Base-by-base conservation (phyloP, 176 grass and related monocot genomes). In the Stipa capillata region DNA sequence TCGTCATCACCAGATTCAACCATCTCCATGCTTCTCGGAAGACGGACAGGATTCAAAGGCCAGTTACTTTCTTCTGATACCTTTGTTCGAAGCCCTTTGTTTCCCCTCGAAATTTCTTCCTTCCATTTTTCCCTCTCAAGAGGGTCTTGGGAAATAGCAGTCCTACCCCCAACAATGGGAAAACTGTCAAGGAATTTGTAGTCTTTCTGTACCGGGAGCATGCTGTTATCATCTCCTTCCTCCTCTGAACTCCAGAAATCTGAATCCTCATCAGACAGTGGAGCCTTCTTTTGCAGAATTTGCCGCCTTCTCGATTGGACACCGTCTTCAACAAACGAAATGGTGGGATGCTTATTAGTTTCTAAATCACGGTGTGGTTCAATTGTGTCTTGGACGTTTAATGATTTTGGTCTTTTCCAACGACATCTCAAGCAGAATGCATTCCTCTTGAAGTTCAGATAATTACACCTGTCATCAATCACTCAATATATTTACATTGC, bases 381-480 rank as follows among this genome's bases (percentile, higher is more conserved):
- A 29, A 68, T 48, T 25, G 27, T 63, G 16, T 98, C 79, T 74
- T 86, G 84, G 78, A 20, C 65, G 63, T 94, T 98, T 17, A 89
- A 82, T 78, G 73, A 54, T 85, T 98, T 98, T 62, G 95, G 91
- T 60, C 92, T 85, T 76, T 92, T 98, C 95, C 95, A 98, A 23
- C 80, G 59, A 73, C 95, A 94, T 87, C 80, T 94, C 72, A 89
- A 83, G 63, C 95, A 98, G 69, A 92, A 54, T 31, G 50, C 66
- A n/a, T 98, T 98, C 83, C 90, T 92, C 83, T 91, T 78, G 63
- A 98, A 98, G 60, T 94, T 98, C 36, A 98, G 58, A 78, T 94
- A 98, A 82, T 92, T 94, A 78, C 95, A 98, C 87, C 95, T 98
- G 82, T 27, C 43, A 87, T 70, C 40, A 53, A 65, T 72, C 47